Base-by-base conservation (phyloP, 2,329 filamentous ascomycete species). In the Claviceps maximensis region DNA sequence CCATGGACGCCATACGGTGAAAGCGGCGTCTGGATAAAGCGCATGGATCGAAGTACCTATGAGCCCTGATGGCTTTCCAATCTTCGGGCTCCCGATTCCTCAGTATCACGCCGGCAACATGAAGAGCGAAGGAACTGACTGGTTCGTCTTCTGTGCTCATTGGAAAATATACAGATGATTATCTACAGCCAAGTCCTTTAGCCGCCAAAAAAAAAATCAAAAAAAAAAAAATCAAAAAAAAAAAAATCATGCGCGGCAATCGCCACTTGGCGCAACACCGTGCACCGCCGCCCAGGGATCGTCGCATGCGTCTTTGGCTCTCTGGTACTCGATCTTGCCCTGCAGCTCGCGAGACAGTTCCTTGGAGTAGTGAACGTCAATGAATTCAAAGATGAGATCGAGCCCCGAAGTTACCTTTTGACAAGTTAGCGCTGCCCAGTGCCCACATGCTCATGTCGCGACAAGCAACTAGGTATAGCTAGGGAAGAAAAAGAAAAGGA, bases 381-480 rank as follows among this genome's bases (percentile, higher is more conserved):
- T 54, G 29, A 59, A 59, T 9, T 56, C 54, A 33, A 59, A 54
- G 21, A 57, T 58, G 23, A 56, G 31, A 44, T 59, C 57, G 6
- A 59, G 50, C 7, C 58, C 58, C 1, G 57, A 46, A 7, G 50
- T 49, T 17, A 59, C 58, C 42, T 47, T 56, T 21, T 40, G 17
- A 9, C 15, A n/a, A 33, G 51, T 52, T 27, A 52, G 51, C 51
- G 25, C 42, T 29, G 44, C n/a, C n/a, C n/a, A n/a, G 17, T 19
- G 23, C 8, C 23, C 23, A 27, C 27, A 19, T 27, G 42, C n/a
- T 36, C 7, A 3, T 36, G 33, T 36, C 33, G 12, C 15, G 33
- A 15, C 33, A 6, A 17, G 33, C 15, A 15, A 36, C 17, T 3
- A 17, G 12, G 13, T 36, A 36, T 36, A 17, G 12, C 5, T 8